Evolutionary conservation across 1,284 basidiomycete species (phyloP).

Genomic region (Cryptococcus floricola): DNA sequence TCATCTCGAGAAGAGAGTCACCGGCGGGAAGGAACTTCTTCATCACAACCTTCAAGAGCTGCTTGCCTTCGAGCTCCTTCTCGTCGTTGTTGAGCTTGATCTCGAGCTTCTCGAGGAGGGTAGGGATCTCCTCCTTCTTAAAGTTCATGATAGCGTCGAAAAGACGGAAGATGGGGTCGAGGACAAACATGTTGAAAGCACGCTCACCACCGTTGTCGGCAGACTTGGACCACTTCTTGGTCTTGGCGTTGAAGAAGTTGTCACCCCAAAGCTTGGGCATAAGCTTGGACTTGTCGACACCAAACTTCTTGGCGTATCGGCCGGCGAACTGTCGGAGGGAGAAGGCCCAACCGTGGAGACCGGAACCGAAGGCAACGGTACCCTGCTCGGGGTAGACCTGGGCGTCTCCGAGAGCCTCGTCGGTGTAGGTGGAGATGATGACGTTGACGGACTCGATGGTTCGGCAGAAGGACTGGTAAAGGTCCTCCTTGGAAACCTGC

Average conservation of each 20-base stretch:
- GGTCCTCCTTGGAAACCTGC: constrained; percentile 93
- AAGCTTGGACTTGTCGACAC: constrained; percentile 98
- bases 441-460: constrained; percentile 99
- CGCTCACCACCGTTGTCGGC: constrained; percentile 82
- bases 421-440: constrained; percentile 97
- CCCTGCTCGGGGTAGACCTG: constrained; percentile 99
- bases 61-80: constrained; percentile 93
- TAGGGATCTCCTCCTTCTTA: constrained; percentile 86
- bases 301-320: constrained; percentile 98
- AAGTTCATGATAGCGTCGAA: constrained; percentile 99
- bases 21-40: constrained; percentile 99
- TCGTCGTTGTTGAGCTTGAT: constrained; percentile 86
- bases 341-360: constrained; percentile 99
- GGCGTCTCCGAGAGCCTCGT: constrained; percentile 90
- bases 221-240: constrained; percentile 94
- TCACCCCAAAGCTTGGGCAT: constrained; percentile 98
- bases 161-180: constrained; percentile 98
- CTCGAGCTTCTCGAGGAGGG: constrained; percentile 96
- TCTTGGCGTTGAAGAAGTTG: constrained; percentile 98
- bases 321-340: constrained; percentile 95
- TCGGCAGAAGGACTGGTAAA: constrained; percentile 96
- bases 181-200: constrained; percentile 93
- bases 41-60: constrained; percentile 97
- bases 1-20: constrained; percentile 99
- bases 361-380: constrained; percentile 97